phyloP scores from a whole-genome alignment of 1,139 yeast species.

The Zhuliangozyma blackwelliae region DNA sequence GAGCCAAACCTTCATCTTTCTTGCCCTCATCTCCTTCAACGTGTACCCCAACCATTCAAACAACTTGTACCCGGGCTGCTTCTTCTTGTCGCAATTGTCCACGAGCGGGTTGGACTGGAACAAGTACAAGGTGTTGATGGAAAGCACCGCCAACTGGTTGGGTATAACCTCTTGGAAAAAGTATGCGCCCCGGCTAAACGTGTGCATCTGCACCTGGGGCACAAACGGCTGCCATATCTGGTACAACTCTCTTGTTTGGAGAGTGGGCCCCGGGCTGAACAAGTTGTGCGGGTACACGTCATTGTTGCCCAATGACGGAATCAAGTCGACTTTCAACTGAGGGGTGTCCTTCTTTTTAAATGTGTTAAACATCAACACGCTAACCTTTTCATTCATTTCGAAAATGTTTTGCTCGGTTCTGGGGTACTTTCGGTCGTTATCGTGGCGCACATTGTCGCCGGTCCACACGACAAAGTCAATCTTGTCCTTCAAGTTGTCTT shows the following conservation, averaged over 20 bases:
- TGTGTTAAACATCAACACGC: conserved; percentile 45
- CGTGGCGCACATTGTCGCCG: conserved; percentile 85
- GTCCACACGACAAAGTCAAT: conserved; percentile 89
- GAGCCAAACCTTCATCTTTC: conserved; percentile 81
- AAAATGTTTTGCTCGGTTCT: conserved; percentile 69
- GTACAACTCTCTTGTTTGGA: conserved; percentile 73
- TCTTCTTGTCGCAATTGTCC: conserved; percentile 67
- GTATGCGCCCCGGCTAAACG: conserved; percentile 71
- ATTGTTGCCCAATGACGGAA: conserved; percentile 79
- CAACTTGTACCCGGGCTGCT: conserved; percentile 75
- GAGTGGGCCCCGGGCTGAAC: conserved; percentile 79
- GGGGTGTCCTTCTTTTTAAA: conserved; percentile 45
- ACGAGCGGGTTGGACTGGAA: conserved; percentile 77
- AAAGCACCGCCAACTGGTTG: conserved; percentile 66
- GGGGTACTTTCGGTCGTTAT: conserved; percentile 69
- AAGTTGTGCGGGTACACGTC: conserved; percentile 88
- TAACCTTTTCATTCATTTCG: conserved; percentile 61
- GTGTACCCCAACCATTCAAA: conserved; percentile 77
- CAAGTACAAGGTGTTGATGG: conserved; percentile 72
- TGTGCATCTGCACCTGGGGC: conserved; percentile 75
- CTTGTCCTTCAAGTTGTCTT: conserved; percentile 59
- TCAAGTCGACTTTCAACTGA: conserved; percentile 42
- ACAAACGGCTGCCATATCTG: conserved; percentile 68
- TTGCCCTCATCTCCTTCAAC: conserved; percentile 65
- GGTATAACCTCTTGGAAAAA: conserved; percentile 76